Percentiles rank a stretch among this genome's conserved stretches.
Evolutionary conservation across 441 rosid genomes (phyloP).

Genomic region (Erysimum pusillum): DNA sequence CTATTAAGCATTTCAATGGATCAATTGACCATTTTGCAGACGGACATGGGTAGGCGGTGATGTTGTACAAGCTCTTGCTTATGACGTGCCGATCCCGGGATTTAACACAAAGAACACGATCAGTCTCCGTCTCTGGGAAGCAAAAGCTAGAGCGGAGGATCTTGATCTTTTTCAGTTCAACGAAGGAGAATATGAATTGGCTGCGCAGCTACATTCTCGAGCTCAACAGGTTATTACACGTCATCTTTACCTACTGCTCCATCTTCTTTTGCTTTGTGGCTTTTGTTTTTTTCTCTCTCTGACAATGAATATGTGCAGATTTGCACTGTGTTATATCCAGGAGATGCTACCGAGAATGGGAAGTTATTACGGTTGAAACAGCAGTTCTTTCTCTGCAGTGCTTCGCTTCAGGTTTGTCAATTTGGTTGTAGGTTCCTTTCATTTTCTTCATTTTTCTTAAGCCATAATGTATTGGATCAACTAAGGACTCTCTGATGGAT

Average conservation of each 20-base stretch:
- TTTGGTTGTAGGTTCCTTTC: slow-evolving; percentile 32
- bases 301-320: slow-evolving; percentile 59
- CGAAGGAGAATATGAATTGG: slow-evolving; percentile 96
- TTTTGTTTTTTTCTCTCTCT: slow-evolving; percentile 17
- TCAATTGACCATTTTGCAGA: slow-evolving; percentile 57
- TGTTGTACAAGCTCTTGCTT: slow-evolving; percentile 91
- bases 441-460: slow-evolving; percentile 18
- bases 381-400: slow-evolving; percentile 97
- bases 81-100: slow-evolving; percentile 99
- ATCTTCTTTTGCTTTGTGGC: slow-evolving; percentile 17
- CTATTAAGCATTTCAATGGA: slow-evolving; percentile 26
- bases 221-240: slow-evolving; percentile 78
- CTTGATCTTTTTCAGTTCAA: slow-evolving; percentile 89
- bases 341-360: slow-evolving; percentile 96
- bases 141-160: slow-evolving; percentile 81
- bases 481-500: slow-evolving; percentile 2
- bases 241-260: slow-evolving; percentile 20
- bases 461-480: slow-evolving; percentile 23
- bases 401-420: slow-evolving; percentile 92
- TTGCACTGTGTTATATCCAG: slow-evolving; percentile 97
- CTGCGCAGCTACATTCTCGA: slow-evolving; percentile 84
- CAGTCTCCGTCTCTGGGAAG: slow-evolving; percentile 99
- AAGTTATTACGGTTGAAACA: slow-evolving; percentile 96
- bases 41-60: slow-evolving; percentile 96
- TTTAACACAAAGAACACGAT: slow-evolving; percentile 94